These are phyloP conservation scores for Saccharomycopsis oosterbeekiorum DNA, from an alignment of 805 yeast species.

Conservation along the genomic window DNA sequence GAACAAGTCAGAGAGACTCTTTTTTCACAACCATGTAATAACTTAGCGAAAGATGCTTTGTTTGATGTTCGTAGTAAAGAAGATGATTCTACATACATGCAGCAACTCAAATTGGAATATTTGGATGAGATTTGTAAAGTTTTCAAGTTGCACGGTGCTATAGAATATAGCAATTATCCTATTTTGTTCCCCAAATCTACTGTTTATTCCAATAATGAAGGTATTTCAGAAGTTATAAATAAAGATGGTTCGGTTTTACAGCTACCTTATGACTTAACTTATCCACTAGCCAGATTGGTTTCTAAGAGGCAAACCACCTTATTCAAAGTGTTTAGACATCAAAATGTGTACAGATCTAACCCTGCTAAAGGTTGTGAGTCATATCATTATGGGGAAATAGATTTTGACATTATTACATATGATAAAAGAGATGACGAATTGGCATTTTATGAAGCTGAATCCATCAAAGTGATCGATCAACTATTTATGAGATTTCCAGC, in stretches of 20 bases:
- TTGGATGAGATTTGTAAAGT: slow-evolving; percentile 49
- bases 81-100: slow-evolving; percentile 7
- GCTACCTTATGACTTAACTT: slow-evolving; percentile 77
- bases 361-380: slow-evolving; percentile 59
- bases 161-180: slow-evolving; percentile 59
- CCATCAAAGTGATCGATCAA: slow-evolving; percentile 74
- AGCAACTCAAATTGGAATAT: slow-evolving; percentile 48
- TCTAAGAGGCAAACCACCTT: slow-evolving; percentile 35
- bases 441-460: slow-evolving; percentile 75
- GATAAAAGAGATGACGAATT: slow-evolving; percentile 30
- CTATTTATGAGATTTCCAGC: slow-evolving; percentile 58
- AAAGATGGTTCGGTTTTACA: slow-evolving; percentile 81
- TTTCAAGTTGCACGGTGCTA: slow-evolving; percentile 78
- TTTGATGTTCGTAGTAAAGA: slow-evolving; percentile 45
- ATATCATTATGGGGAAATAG: slow-evolving; percentile 67
- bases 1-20: slow-evolving; percentile 81
- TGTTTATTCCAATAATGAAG: slow-evolving; percentile 49
- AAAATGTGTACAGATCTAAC: slow-evolving; percentile 65
- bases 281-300: slow-evolving; percentile 80
- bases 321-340: slow-evolving; percentile 37
- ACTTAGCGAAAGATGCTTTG: slow-evolving; percentile 72
- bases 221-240: slow-evolving; percentile 74
- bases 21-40: slow-evolving; percentile 68
- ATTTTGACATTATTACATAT: slow-evolving; percentile 70
- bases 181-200: slow-evolving; percentile 76